A percentile compares a stretch with the other conserved stretches of the same genome.
phyloP scores from a whole-genome alignment of 768 basidiomycete species.

The Scleroderma bovista region DNA sequence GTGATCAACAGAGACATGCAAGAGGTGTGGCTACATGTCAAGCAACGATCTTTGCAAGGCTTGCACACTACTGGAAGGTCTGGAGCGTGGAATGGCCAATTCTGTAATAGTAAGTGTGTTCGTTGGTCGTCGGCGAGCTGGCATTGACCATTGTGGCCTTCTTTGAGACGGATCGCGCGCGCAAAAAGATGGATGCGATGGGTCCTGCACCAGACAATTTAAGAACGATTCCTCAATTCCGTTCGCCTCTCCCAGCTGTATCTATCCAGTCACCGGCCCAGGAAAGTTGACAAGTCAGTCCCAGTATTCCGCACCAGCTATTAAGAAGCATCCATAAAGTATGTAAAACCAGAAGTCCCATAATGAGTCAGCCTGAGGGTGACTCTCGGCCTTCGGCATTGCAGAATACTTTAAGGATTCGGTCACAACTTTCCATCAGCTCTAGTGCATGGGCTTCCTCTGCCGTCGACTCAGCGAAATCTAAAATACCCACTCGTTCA shows the following conservation, averaged over 20 bases:
- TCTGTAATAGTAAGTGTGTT: constrained; percentile 50
- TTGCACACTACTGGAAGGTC: constrained; percentile 83
- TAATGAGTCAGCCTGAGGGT: constrained; percentile 10
- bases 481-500: constrained; percentile 43
- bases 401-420: constrained; percentile 39
- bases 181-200: constrained; percentile 54
- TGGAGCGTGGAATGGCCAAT: constrained; percentile 75
- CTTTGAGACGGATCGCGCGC: constrained; percentile 60
- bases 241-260: constrained; percentile 37
- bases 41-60: constrained; percentile 97
- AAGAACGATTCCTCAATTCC: constrained; percentile 73
- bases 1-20: constrained; percentile 67
- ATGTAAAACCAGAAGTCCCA: not conserved
- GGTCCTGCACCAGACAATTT: constrained; percentile 61
- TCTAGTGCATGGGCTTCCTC: constrained; percentile 40
- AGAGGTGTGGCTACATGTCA: constrained; percentile 91
- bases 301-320: not conserved
- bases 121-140: too few relatives aligned
- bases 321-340: not conserved
- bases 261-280: constrained; percentile 33
- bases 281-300: constrained; percentile 2
- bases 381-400: constrained; percentile 24
- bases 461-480: constrained; percentile 47
- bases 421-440: constrained; percentile 54
- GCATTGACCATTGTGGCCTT: constrained; percentile 6